phyloP scores from a whole-genome alignment of 1,284 basidiomycete species.

The Exobasidium rhododendri region DNA sequence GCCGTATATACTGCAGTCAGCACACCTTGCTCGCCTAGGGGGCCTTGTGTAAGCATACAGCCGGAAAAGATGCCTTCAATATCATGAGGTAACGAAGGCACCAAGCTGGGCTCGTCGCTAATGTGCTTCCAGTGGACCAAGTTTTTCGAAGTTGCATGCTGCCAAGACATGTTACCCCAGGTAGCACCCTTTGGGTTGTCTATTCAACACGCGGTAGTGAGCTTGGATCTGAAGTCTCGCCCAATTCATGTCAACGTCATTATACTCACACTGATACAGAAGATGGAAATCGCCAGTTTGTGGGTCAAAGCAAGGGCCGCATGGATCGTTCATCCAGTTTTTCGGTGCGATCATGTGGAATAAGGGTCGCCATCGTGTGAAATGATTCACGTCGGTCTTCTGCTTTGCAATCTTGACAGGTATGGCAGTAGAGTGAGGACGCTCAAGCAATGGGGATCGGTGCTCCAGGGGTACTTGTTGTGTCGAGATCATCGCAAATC shows the following conservation, averaged over 20 bases:
- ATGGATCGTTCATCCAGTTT: constrained; percentile 46
- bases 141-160: constrained; percentile 30
- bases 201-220: no score
- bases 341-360: constrained; percentile 37
- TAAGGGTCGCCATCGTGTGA: constrained; percentile 29
- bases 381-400: constrained; percentile 8
- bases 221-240: neutral
- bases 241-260: neutral
- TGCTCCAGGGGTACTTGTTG: no score
- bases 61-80: constrained; percentile 39
- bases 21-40: constrained; percentile 19
- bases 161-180: constrained; percentile 44
- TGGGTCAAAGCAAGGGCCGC: constrained; percentile 32
- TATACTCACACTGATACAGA: constrained; percentile 33
- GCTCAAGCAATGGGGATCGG: no score
- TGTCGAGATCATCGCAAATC: neutral
- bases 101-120: constrained; percentile 22
- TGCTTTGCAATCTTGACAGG: neutral
- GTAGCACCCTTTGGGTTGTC: constrained; percentile 33
- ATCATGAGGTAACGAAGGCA: constrained; percentile 31
- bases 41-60: constrained; percentile 29
- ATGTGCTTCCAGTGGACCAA: constrained; percentile 34
- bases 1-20: constrained; percentile 43
- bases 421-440: neutral
- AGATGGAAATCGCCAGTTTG: constrained; percentile 32